Percentiles rank a stretch among this genome's conserved stretches.
Conservation (phyloP, 805 yeast species). For the Starmerella gropengiesseri region DNA sequence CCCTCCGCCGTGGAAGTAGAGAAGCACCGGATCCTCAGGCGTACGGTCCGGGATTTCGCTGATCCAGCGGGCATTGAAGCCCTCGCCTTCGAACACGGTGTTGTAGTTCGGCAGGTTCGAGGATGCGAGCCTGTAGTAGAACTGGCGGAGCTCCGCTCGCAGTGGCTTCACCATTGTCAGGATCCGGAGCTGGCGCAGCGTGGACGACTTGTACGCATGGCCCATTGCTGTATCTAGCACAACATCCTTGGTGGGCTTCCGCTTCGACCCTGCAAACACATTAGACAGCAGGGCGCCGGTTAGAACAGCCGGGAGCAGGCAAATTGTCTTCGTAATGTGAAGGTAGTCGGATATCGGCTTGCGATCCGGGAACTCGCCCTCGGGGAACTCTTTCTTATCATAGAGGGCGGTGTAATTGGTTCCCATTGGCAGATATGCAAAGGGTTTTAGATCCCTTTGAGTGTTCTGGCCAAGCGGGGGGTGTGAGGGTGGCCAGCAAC, state of each 20-base stretch:
- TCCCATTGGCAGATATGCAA: too few relatives aligned
- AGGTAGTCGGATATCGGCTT: conserved; percentile 14
- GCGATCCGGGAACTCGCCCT: conserved; percentile 7
- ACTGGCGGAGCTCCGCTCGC: conserved; percentile 12
- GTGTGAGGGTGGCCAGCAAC: too few relatives aligned
- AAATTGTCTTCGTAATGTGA: conserved; percentile 3
- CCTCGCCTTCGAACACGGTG: conserved; percentile 9
- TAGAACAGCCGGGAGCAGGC: conserved; percentile 7
- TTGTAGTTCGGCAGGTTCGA: conserved; percentile 16
- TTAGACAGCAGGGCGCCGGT: conserved; percentile 4
- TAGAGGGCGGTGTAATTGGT: too few relatives aligned
- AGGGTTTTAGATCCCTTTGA: too few relatives aligned
- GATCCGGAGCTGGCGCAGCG: conserved; percentile 22
- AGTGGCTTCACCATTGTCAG: conserved; percentile 20
- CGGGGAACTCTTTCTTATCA: conserved; percentile 6
- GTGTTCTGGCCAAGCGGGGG: too few relatives aligned
- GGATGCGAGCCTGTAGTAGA: conserved; percentile 3
- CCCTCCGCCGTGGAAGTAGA: conserved; percentile 27
- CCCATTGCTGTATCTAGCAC: conserved; percentile 18
- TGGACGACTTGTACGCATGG: conserved; percentile 18
- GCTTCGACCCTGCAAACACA: not conserved
- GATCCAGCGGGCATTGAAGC: conserved; percentile 24
- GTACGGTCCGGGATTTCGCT: conserved; percentile 20
- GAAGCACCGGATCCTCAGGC: conserved; percentile 23
- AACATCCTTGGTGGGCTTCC: conserved; percentile 11